Conservation (phyloP, 2,329 filamentous ascomycete species). For the Colletotrichum zoysiae region DNA sequence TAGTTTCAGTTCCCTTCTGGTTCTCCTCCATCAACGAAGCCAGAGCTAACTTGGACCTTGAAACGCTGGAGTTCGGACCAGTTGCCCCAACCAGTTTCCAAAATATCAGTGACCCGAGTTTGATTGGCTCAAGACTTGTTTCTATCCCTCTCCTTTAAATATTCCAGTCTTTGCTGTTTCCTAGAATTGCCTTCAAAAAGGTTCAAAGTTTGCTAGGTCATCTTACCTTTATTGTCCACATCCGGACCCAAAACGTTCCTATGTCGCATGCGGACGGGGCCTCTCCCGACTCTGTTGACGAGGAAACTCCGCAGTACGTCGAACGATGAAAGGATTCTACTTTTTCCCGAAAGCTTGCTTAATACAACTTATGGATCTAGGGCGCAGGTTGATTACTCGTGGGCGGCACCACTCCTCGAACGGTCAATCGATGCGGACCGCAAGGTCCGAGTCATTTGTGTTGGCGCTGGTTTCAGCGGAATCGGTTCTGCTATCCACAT, state of each 20-base stretch:
- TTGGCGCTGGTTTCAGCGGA: conserved; percentile 11
- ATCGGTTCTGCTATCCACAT: background rate
- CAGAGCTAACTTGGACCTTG: background rate
- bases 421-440: conserved; percentile 4
- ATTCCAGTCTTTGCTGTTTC: background rate
- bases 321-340: too few relatives aligned
- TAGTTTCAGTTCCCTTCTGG: background rate
- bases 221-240: background rate
- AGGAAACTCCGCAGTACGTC: background rate
- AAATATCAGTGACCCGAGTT: background rate
- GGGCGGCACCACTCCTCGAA: conserved; percentile 8
- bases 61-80: background rate
- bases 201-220: background rate
- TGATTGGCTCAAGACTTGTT: too few relatives aligned
- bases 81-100: background rate
- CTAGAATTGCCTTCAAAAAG: background rate
- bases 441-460: conserved; percentile 5
- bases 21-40: background rate
- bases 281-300: background rate
- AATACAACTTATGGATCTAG: background rate
- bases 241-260: background rate
- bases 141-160: accelerated
- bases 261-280: background rate
- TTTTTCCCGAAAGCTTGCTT: background rate
- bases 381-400: background rate